Evolutionary conservation across 805 yeast genomes (phyloP).

Genomic region (Clavispora santaluciae): DNA sequence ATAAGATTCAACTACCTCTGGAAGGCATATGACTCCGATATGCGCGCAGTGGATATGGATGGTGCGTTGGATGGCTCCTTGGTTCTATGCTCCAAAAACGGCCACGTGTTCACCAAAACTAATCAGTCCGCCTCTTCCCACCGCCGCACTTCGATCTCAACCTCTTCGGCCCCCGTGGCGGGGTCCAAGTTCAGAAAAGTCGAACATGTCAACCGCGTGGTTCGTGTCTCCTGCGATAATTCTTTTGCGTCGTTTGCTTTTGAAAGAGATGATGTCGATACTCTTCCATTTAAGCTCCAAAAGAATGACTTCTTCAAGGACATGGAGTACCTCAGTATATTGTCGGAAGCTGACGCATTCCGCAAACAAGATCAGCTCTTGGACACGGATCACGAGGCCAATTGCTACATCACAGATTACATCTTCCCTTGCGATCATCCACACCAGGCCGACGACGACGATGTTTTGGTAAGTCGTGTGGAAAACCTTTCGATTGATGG

Average conservation of each 20-base stretch:
- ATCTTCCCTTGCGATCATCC: constrained; percentile 17
- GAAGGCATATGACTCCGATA: constrained; percentile 55
- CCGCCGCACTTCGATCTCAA: constrained; percentile 28
- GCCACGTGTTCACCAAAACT: constrained; percentile 53
- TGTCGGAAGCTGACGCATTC: constrained; percentile 26
- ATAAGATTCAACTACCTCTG: constrained; percentile 51
- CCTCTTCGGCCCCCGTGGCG: constrained; percentile 21
- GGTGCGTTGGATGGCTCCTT: constrained; percentile 65
- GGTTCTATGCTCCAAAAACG: constrained; percentile 62
- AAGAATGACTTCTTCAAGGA: constrained; percentile 47
- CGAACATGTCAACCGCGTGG: constrained; percentile 51
- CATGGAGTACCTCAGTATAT: constrained; percentile 50
- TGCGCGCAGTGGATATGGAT: constrained; percentile 63
- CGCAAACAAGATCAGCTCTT: constrained; percentile 41
- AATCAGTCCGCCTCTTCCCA: constrained; percentile 13
- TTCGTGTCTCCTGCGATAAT: constrained; percentile 61
- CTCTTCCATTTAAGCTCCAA: constrained; percentile 50
- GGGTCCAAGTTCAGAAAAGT: constrained; percentile 47
- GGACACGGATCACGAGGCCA: constrained; percentile 22
- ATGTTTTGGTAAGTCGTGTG: neutral
- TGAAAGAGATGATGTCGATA: constrained; percentile 56
- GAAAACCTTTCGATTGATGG: neutral
- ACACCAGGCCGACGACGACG: constrained; percentile 5
- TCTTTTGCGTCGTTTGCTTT: constrained; percentile 63
- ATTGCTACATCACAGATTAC: constrained; percentile 26